These are phyloP conservation scores for Solanum rostratum DNA, from an alignment of 257 asterid species.

Conservation along the genomic window DNA sequence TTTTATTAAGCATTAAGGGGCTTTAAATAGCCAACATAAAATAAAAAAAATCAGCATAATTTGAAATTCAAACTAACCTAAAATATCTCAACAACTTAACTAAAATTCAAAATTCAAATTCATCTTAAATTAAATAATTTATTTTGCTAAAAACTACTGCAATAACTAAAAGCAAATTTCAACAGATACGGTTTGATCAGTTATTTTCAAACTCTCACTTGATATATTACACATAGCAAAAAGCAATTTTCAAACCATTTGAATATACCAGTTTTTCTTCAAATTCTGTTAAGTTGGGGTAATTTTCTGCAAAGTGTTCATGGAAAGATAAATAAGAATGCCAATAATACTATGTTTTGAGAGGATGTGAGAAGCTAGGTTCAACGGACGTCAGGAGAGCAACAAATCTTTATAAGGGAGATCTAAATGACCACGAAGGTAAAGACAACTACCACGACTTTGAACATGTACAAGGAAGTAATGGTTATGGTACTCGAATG, in stretches of 20 bases:
- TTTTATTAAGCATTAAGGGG: too few species aligned
- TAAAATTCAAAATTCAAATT: too few species aligned
- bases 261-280: neutral
- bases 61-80: too few species aligned
- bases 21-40: too few species aligned
- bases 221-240: neutral
- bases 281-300: neutral
- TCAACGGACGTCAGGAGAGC: neutral
- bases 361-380: neutral
- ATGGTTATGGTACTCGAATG: neutral
- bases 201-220: neutral
- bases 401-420: neutral
- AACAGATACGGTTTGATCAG: neutral
- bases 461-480: neutral
- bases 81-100: too few species aligned
- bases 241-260: neutral
- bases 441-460: neutral
- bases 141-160: too few species aligned
- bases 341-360: neutral
- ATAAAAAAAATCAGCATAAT: too few species aligned
- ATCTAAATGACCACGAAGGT: neutral
- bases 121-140: too few species aligned
- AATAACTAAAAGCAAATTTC: too few species aligned
- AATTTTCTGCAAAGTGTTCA: neutral
- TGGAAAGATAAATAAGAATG: neutral